Conservation (phyloP, 441 rosid species). For the Manihot esculenta region DNA sequence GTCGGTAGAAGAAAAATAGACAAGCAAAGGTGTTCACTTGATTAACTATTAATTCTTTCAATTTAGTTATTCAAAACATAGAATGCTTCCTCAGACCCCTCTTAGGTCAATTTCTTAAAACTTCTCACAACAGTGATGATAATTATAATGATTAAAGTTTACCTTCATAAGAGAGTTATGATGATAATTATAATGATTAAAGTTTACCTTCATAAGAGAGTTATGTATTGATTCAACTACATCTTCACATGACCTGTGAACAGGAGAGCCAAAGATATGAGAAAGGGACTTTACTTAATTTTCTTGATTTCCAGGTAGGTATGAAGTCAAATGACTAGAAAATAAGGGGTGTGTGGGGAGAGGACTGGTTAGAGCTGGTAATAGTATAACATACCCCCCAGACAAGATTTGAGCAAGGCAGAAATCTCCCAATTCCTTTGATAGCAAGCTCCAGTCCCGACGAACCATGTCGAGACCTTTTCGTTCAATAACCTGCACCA, state of each 20-base stretch:
- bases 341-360: neutral
- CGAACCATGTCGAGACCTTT: slow-evolving; percentile 99
- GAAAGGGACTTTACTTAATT: slow-evolving; percentile 13
- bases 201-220: slow-evolving; percentile 75
- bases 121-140: neutral
- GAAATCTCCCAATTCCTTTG: slow-evolving; percentile 91
- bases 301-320: slow-evolving; percentile 13
- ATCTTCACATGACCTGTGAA: slow-evolving; percentile 86
- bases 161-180: slow-evolving; percentile 88
- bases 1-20: too few relatives aligned
- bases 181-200: neutral
- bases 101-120: neutral
- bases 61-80: neutral
- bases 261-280: slow-evolving; percentile 20
- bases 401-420: slow-evolving; percentile 82
- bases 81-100: neutral
- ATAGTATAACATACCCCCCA: slow-evolving; percentile 61
- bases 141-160: slow-evolving; percentile 13
- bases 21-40: too few relatives aligned
- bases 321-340: slow-evolving; percentile 5
- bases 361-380: neutral
- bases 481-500: slow-evolving; percentile 81
- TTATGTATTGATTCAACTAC: slow-evolving; percentile 86
- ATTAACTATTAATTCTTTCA: too few relatives aligned
- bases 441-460: slow-evolving; percentile 95